phyloP scores from a whole-genome alignment of 192 early-diverging fungal species.

The Backusella liffmaniae region DNA sequence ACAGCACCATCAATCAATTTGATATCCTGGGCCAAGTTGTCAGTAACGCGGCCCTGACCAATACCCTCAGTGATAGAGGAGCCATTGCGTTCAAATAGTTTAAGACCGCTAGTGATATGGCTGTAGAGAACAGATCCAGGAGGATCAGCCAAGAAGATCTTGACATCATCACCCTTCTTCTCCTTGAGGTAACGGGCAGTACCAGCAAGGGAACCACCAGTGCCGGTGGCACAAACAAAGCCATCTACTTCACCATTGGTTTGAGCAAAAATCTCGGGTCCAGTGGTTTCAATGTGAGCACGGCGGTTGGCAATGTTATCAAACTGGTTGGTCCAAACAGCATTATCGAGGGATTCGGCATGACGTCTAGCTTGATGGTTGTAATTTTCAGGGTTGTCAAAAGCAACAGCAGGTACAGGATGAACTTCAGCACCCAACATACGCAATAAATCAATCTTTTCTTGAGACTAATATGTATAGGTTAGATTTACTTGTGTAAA shows the following conservation, averaged over 20 bases:
- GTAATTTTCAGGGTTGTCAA: slow-evolving; percentile 90
- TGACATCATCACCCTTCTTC: slow-evolving; percentile 60
- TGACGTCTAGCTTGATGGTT: slow-evolving; percentile 88
- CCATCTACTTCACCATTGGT: slow-evolving; percentile 79
- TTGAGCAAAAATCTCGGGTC: slow-evolving; percentile 93
- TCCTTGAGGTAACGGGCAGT: slow-evolving; percentile 82
- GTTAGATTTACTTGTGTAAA: background rate
- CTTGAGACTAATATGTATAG: slow-evolving; percentile 62
- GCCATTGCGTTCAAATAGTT: slow-evolving; percentile 68
- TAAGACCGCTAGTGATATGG: slow-evolving; percentile 71
- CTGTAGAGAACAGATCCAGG: slow-evolving; percentile 91
- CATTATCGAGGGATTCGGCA: slow-evolving; percentile 77
- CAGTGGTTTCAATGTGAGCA: slow-evolving; percentile 94
- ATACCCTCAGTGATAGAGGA: slow-evolving; percentile 92
- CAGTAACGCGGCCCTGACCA: slow-evolving; percentile 92
- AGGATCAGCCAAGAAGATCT: slow-evolving; percentile 87
- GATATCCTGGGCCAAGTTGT: slow-evolving; percentile 81
- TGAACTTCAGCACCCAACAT: slow-evolving; percentile 96
- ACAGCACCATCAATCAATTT: slow-evolving; percentile 83
- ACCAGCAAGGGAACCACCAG: slow-evolving; percentile 90
- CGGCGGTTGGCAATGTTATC: slow-evolving; percentile 90
- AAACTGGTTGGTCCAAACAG: slow-evolving; percentile 97
- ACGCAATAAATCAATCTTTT: slow-evolving; percentile 89
- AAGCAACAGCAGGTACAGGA: slow-evolving; percentile 89
- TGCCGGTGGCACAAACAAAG: slow-evolving; percentile 92